These are phyloP conservation scores for Ceratocystis albifundus DNA, from an alignment of 2,329 filamentous ascomycete species.

Conservation along the genomic window DNA sequence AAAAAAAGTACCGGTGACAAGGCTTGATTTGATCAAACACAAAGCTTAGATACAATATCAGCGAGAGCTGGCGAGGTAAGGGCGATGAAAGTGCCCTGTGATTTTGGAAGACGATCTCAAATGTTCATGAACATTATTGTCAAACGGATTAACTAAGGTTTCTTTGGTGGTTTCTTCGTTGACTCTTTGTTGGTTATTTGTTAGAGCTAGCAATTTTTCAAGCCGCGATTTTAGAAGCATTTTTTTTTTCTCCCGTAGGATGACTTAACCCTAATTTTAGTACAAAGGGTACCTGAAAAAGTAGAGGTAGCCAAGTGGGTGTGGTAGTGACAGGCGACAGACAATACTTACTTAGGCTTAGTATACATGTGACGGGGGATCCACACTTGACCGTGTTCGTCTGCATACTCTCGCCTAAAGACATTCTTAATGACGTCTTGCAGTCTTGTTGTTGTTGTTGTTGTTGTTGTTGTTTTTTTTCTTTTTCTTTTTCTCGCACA, in stretches of 20 bases:
- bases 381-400: conserved; percentile 10
- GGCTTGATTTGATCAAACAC: background rate
- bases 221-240: background rate
- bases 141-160: background rate
- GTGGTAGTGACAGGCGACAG: background rate
- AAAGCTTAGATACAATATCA: background rate
- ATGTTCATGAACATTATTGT: background rate
- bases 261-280: background rate
- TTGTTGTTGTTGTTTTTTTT: too few species aligned
- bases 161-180: too few species aligned
- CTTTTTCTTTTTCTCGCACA: too few species aligned
- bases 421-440: conserved; percentile 1
- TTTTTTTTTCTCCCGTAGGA: background rate
- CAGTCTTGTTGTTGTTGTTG: background rate
- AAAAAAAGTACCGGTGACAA: background rate
- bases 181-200: too few species aligned
- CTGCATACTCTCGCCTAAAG: background rate
- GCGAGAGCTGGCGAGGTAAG: background rate
- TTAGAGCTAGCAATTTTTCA: conserved; percentile 8
- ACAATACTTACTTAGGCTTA: too few species aligned
- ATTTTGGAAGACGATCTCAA: background rate
- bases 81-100: background rate
- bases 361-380: conserved; percentile 6
- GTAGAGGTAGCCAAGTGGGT: background rate
- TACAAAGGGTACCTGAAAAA: conserved; percentile 3